Conservation (phyloP, 2,329 filamentous ascomycete genomes). For the Phyllosticta citribraziliensis region DNA sequence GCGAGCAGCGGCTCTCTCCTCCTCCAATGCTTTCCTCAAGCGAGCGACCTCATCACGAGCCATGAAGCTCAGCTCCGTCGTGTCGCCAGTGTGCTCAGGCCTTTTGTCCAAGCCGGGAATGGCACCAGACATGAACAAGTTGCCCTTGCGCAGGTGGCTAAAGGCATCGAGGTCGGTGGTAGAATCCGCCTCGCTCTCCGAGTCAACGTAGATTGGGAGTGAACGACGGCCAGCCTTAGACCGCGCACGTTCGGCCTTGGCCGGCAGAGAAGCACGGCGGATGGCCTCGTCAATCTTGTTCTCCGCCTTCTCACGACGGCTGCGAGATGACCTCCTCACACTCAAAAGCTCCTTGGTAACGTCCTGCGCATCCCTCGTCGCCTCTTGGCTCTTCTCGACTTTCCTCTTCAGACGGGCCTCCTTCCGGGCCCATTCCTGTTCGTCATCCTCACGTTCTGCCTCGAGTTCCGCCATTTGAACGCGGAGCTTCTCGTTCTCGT, state of each 20-base stretch:
- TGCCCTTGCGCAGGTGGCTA: neutral
- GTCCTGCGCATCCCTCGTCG: constrained; percentile 19
- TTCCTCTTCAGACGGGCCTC: constrained; percentile 25
- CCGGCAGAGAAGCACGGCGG: neutral
- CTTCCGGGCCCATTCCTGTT: constrained; percentile 23
- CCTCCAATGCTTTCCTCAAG: constrained; percentile 46
- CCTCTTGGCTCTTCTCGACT: constrained; percentile 21
- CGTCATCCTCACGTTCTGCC: constrained; percentile 25
- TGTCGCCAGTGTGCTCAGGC: constrained; percentile 13
- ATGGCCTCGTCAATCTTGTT: neutral
- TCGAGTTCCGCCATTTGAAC: constrained; percentile 26
- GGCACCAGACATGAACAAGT: constrained; percentile 17
- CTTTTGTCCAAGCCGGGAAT: constrained; percentile 11
- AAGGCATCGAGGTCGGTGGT: constrained; percentile 25
- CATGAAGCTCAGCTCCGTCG: constrained; percentile 47
- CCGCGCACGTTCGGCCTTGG: neutral
- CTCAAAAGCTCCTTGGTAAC: constrained; percentile 23
- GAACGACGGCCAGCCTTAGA: constrained; percentile 4
- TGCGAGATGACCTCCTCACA: constrained; percentile 16
- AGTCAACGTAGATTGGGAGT: constrained; percentile 11
- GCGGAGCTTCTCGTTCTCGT: constrained; percentile 32
- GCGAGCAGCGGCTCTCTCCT: constrained; percentile 36
- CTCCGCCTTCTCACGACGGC: neutral
- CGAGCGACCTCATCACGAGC: constrained; percentile 43
- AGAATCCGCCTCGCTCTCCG: constrained; percentile 27